Evolutionary conservation across 495 filamentous ascomycete species (phyloP).

Genomic region (Tirmania nivea): DNA sequence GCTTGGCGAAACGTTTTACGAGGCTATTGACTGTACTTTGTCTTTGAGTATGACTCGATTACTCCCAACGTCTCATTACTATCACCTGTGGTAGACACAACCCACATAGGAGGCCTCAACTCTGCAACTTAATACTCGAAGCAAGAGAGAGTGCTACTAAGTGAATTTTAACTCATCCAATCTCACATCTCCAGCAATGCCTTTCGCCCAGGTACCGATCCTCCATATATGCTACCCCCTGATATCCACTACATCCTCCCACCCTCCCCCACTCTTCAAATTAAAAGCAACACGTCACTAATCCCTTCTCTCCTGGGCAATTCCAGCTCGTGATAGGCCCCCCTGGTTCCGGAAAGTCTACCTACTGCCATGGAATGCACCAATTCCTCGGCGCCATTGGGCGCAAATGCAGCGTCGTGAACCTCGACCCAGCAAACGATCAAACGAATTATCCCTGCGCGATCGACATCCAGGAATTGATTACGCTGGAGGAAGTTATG

Average conservation of each 20-base stretch:
- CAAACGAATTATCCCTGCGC: slow-evolving; percentile 56
- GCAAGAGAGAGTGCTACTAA: too few species aligned
- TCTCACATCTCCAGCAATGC: slow-evolving; percentile 5
- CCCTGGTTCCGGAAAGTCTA: slow-evolving; percentile 86
- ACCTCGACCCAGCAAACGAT: slow-evolving; percentile 95
- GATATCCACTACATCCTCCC: not conserved
- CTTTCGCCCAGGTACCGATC: slow-evolving; percentile 17
- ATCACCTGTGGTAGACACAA: too few species aligned
- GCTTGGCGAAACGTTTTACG: too few species aligned
- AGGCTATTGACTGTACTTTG: too few species aligned
- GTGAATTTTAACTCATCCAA: too few species aligned
- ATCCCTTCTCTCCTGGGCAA: slow-evolving; percentile 20
- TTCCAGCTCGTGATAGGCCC: slow-evolving; percentile 78
- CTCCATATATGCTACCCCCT: not conserved
- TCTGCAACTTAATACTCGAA: too few species aligned
- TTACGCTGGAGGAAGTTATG: slow-evolving; percentile 89
- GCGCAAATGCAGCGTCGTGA: slow-evolving; percentile 81
- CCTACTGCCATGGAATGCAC: slow-evolving; percentile 95
- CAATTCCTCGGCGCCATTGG: slow-evolving; percentile 92
- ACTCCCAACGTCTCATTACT: too few species aligned
- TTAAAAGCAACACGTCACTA: too few species aligned
- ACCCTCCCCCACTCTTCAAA: slow-evolving; percentile 27
- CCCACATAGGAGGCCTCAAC: too few species aligned
- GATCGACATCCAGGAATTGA: slow-evolving; percentile 70
- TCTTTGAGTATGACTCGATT: too few species aligned